phyloP scores from a whole-genome alignment of 176 grass and related monocot species.

The Oryza longistaminata region DNA sequence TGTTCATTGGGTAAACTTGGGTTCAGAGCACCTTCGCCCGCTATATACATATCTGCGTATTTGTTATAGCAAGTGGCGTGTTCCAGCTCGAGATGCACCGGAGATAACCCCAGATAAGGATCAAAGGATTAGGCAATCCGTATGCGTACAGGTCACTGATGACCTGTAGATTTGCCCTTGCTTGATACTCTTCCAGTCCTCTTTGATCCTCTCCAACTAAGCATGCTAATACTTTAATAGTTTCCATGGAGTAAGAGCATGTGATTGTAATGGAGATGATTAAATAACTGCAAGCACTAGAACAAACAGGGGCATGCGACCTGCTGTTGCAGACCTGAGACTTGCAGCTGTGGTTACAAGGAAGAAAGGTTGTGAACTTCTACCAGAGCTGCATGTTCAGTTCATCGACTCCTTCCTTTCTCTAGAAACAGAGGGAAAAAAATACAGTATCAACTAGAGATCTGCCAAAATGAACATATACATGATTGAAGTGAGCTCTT shows the following conservation, averaged over 20 bases:
- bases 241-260: neutral
- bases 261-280: neutral
- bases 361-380: neutral
- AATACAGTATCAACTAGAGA: no score
- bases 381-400: neutral
- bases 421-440: no score
- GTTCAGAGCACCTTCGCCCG: neutral
- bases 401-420: neutral
- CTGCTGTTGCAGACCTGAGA: neutral
- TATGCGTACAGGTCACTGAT: neutral
- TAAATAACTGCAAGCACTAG: neutral
- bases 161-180: neutral
- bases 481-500: no score
- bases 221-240: neutral
- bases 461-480: no score
- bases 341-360: neutral
- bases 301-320: neutral
- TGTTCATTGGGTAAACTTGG: neutral
- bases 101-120: neutral
- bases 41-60: neutral
- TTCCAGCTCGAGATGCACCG: neutral
- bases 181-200: neutral
- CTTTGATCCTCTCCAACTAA: neutral
- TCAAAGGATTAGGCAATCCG: neutral
- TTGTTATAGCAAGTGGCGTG: neutral